Evolutionary conservation across 163 green algal genomes (phyloP).

Genomic region (Scenedesmus sp.): DNA sequence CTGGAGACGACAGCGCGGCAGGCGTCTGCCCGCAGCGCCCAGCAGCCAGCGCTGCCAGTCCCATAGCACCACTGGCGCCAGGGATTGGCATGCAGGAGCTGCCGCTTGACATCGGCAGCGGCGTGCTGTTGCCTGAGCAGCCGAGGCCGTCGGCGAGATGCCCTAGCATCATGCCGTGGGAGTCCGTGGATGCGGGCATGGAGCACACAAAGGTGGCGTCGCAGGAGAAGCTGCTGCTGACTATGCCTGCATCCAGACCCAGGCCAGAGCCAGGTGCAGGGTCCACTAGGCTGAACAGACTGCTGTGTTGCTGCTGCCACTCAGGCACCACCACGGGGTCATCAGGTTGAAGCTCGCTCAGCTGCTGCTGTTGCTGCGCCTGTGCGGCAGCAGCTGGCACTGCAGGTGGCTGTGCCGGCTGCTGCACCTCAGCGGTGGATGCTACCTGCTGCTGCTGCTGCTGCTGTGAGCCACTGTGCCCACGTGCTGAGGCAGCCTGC

Average conservation of each 20-base stretch:
- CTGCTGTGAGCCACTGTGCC: background rate
- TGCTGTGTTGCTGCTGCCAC: conserved; percentile 52
- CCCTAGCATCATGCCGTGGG: conserved; percentile 14
- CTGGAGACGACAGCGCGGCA: conserved; percentile 12
- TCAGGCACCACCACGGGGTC: conserved; percentile 22
- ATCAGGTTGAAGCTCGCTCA: background rate
- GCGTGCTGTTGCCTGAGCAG: conserved; percentile 8
- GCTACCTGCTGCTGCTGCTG: background rate
- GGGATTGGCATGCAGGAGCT: conserved; percentile 1
- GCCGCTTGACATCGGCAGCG: background rate
- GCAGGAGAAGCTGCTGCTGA: conserved; percentile 40
- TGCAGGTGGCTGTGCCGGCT: background rate
- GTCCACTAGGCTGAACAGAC: conserved; percentile 38
- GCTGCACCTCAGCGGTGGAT: background rate
- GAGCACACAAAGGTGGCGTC: conserved; percentile 18
- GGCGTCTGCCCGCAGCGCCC: background rate
- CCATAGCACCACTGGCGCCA: background rate
- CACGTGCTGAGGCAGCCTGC: background rate
- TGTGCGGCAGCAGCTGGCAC: background rate
- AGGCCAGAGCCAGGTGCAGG: background rate
- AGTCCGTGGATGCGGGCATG: background rate
- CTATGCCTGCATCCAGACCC: conserved; percentile 13
- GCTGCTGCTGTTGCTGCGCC: conserved; percentile 33
- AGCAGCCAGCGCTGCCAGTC: background rate
- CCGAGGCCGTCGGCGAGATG: background rate